phyloP scores from a whole-genome alignment of 2,329 filamentous ascomycete species.

The Periconia macrospinosa region DNA sequence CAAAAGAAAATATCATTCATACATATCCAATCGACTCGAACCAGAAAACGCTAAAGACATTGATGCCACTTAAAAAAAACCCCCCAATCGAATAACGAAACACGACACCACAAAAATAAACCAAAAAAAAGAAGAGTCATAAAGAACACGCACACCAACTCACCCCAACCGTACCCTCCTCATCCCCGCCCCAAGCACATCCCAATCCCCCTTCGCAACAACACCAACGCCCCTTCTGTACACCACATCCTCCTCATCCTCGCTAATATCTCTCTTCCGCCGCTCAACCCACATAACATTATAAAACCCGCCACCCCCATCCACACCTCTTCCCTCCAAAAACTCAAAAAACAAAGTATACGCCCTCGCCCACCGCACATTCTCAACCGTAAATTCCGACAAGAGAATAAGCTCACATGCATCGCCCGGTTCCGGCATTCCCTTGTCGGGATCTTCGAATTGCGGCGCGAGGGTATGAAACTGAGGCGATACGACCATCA shows the following conservation, averaged over 20 bases:
- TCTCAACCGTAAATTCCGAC: not conserved
- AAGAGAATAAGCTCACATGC: not conserved
- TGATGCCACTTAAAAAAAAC: too few relatives aligned
- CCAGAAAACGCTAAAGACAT: too few relatives aligned
- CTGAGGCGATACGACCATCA: not conserved
- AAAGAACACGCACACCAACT: not conserved
- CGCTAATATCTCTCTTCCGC: not conserved
- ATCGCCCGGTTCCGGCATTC: not conserved
- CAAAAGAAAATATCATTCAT: too few relatives aligned
- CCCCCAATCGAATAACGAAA: too few relatives aligned
- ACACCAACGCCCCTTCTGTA: constrained; percentile 3
- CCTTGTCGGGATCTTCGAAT: not conserved
- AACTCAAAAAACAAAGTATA: not conserved
- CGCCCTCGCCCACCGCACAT: not conserved
- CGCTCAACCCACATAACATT: constrained; percentile 4
- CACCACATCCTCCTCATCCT: not conserved
- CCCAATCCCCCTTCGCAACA: not conserved
- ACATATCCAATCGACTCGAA: too few relatives aligned
- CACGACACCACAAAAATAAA: too few relatives aligned
- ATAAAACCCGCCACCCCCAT: not conserved
- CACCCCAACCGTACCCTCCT: not conserved
- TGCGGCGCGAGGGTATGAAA: not conserved
- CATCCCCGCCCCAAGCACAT: not conserved
- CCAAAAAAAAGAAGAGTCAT: too few relatives aligned
- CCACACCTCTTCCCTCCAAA: too few relatives aligned